Evolutionary conservation across 495 filamentous ascomycete genomes (phyloP).

Genomic region (Choiromyces venosus): DNA sequence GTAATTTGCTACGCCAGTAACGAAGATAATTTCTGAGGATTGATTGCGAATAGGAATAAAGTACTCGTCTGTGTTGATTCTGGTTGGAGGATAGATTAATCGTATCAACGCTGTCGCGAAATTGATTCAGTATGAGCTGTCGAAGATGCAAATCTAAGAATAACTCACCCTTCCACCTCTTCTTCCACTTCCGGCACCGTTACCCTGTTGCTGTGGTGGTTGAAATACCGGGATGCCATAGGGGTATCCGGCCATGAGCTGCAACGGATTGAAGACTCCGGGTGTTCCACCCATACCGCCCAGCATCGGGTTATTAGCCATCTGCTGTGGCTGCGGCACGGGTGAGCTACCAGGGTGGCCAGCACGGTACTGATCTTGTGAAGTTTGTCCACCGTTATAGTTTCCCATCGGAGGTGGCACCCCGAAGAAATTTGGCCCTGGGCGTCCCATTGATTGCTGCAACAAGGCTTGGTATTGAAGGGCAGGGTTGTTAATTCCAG

Average conservation of each 20-base stretch:
- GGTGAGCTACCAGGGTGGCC: conserved; percentile 32
- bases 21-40: conserved; percentile 1
- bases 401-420: conserved; percentile 36
- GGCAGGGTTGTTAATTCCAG: conserved; percentile 32
- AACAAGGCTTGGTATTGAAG: conserved; percentile 40
- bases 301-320: conserved; percentile 37
- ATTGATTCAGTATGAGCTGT: not conserved
- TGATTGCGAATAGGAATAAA: not conserved
- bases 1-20: conserved; percentile 1
- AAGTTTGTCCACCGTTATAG: conserved; percentile 25
- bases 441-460: conserved; percentile 39
- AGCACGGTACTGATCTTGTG: conserved; percentile 39
- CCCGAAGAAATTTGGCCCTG: conserved; percentile 34
- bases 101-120: not conserved
- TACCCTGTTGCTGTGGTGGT: conserved; percentile 35
- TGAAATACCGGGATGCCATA: conserved; percentile 39
- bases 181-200: conserved; percentile 29
- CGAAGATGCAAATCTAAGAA: conserved; percentile 3
- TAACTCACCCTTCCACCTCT: conserved; percentile 41
- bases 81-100: not conserved
- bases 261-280: conserved; percentile 36
- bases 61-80: not conserved
- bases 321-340: conserved; percentile 37
- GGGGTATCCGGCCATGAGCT: conserved; percentile 39
- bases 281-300: conserved; percentile 36